A percentile compares a stretch with the other conserved stretches of the same genome.
Conservation (phyloP, 768 basidiomycete species). For the Panus rudis region DNA sequence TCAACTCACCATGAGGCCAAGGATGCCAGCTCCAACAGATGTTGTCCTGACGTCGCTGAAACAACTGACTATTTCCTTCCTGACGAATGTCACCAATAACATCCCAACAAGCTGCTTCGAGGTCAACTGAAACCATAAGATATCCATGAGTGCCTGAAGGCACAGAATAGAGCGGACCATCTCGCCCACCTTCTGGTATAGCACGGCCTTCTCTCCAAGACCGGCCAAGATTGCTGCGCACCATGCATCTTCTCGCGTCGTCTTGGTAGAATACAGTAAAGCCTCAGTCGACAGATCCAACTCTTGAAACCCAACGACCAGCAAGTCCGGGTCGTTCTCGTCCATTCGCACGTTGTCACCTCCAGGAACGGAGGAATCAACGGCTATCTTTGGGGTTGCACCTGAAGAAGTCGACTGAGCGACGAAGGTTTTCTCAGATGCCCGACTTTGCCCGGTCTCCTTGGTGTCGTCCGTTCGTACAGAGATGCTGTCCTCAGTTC, state of each 20-base stretch:
- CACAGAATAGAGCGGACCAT: not conserved
- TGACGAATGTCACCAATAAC: constrained; percentile 64
- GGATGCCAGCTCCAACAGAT: constrained; percentile 63
- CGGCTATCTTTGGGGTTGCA: too few relatives aligned
- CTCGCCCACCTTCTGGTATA: constrained; percentile 64
- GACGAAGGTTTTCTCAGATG: too few relatives aligned
- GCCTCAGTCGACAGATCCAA: constrained; percentile 75
- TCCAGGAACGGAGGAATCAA: too few relatives aligned
- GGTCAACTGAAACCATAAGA: constrained; percentile 48
- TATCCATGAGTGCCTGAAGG: too few relatives aligned
- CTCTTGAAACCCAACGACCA: constrained; percentile 79
- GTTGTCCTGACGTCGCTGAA: constrained; percentile 48
- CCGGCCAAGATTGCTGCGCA: constrained; percentile 54
- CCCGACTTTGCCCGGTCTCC: too few relatives aligned
- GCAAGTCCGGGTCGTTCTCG: constrained; percentile 50
- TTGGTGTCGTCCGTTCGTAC: not conserved
- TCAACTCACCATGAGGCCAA: constrained; percentile 63
- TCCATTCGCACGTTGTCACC: too few relatives aligned
- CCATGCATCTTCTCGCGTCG: constrained; percentile 68
- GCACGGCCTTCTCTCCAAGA: constrained; percentile 56
- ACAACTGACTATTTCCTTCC: constrained; percentile 39
- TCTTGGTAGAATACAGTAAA: constrained; percentile 60
- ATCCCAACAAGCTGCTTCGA: constrained; percentile 83
- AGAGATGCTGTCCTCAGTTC: not conserved
- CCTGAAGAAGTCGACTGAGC: too few relatives aligned